Evolutionary conservation across 352 stramenopile genomes (phyloP).

Genomic region (Pythium phragmiticola): DNA sequence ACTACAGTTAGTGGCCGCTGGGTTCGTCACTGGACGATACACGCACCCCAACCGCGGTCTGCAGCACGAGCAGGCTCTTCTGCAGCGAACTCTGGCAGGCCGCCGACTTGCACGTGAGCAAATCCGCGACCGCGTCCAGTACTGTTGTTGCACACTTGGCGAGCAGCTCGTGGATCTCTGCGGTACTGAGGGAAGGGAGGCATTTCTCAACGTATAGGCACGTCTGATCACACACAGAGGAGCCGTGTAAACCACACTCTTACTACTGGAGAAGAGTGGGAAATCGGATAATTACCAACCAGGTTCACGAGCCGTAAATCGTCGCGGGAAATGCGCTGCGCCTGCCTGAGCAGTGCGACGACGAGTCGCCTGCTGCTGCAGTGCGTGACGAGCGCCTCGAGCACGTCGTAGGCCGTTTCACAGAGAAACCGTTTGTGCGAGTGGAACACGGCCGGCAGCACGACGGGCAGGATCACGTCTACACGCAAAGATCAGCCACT

Average conservation of each 20-base stretch:
- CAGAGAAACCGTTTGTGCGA: conserved; percentile 58
- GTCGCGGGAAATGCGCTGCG: conserved; percentile 25
- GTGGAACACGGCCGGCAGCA: conserved; percentile 47
- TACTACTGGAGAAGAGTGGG: not conserved
- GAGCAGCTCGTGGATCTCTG: conserved; percentile 32
- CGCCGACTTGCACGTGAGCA: conserved; percentile 45
- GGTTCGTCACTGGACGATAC: not conserved
- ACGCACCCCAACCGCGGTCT: conserved; percentile 40
- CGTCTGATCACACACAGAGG: conserved; percentile 27
- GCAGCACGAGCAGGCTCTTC: conserved; percentile 39
- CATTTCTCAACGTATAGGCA: conserved; percentile 64
- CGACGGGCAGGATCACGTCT: conserved; percentile 49
- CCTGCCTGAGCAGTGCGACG: conserved; percentile 32
- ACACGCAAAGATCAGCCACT: not conserved
- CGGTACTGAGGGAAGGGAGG: conserved; percentile 37
- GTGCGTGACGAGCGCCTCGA: conserved; percentile 51
- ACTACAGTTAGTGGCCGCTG: not conserved
- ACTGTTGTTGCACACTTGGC: conserved; percentile 24
- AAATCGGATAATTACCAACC: conserved; percentile 21
- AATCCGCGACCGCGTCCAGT: conserved; percentile 27
- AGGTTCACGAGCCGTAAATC: conserved; percentile 53
- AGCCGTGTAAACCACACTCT: not conserved
- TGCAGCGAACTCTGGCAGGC: conserved; percentile 45
- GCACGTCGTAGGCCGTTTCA: conserved; percentile 55
- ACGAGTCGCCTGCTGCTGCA: conserved; percentile 47